Conservation (phyloP, 768 basidiomycete species). For the Mycena vitilis region DNA sequence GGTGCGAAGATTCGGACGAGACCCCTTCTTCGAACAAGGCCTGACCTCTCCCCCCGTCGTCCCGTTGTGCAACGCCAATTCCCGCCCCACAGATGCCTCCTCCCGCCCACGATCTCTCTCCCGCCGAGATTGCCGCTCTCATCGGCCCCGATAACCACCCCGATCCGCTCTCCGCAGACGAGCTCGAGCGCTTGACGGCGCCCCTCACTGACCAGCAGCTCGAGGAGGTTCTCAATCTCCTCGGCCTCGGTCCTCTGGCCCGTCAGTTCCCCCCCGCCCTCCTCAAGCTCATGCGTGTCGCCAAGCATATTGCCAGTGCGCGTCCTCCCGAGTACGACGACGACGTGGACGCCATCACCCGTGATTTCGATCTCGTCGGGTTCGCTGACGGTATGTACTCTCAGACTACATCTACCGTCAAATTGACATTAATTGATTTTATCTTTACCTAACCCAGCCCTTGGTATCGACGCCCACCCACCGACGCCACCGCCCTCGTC, state of each 20-base stretch:
- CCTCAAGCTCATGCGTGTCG: neutral
- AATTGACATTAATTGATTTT: neutral
- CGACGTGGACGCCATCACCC: neutral
- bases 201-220: neutral
- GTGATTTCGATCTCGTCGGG: neutral
- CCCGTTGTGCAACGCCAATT: neutral
- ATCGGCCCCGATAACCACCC: conserved; percentile 1
- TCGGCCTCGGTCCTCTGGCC: neutral
- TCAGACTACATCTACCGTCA: neutral
- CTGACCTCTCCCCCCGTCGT: no score
- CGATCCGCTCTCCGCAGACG: neutral
- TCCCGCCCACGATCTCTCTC: neutral
- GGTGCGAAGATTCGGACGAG: no score
- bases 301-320: neutral
- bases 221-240: neutral
- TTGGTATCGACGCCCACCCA: neutral
- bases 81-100: no score
- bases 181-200: neutral
- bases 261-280: neutral
- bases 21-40: neutral
- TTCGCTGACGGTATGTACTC: neutral
- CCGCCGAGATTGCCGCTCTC: neutral
- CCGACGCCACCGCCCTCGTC: neutral
- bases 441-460: neutral
- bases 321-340: neutral